Evolutionary conservation across 1,284 basidiomycete genomes (phyloP), one percentile per base, ranked within the genome.

Genomic region (Cryptococcus neoformans): DNA sequence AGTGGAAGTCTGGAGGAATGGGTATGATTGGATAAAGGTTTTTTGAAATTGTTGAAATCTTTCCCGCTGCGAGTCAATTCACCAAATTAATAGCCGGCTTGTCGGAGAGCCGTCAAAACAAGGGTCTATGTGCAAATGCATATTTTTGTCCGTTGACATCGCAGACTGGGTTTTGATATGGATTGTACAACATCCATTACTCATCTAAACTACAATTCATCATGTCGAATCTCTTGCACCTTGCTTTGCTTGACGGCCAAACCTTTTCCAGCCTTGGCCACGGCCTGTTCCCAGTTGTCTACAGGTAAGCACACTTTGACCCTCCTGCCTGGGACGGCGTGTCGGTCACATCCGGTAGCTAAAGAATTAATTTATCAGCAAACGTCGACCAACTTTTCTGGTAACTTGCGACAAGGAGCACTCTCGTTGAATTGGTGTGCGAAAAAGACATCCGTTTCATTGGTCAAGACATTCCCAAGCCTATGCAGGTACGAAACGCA

Each of bases 371-470:
- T 21, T 21, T 21, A 21, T 21, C 21, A 21, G 21, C 21, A 21
- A 21, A 21, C 21, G 21, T 21, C 21, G 21, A 21, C 21, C 21
- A 21, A 21, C 21, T 21, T 21, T 21, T 21, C 21, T 21, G 21
- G 21, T 21, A 21, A 62, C 61, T 58, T 44, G 65, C 66, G 66
- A 58, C 66, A 68, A 5, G 66, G 46, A 9, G 62, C 63, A 10
- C 48, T 66, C 66, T 66, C 66, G 51, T 66, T 65, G 62, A 62
- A 68, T 48, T 68, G 66, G 49, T 68, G 64, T 4, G 46, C 53
- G 36, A 68, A 68, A 47, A 68, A 61, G 3, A 57, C 46, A 49
- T 68, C 66, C 12, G 66, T 68, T 54, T 68, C 66, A 54, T 63
- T 60, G 16, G 63, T 63, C 42, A 68, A 50, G 47, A 68, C 58